Evolutionary conservation across 2,329 filamentous ascomycete species (phyloP).

Genomic region (Apiospora arundinis): DNA sequence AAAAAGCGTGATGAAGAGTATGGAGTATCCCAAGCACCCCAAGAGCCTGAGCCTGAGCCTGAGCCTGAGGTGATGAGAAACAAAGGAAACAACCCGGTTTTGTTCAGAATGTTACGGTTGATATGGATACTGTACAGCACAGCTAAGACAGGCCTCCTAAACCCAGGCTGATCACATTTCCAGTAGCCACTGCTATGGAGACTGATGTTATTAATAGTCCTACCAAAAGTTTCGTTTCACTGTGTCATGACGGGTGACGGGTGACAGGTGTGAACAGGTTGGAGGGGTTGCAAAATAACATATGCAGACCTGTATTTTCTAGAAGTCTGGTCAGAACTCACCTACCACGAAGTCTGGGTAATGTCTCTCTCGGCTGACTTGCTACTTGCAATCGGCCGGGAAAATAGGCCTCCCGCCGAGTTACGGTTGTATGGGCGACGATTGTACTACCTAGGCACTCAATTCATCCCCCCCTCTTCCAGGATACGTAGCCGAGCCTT

Average conservation of each 20-base stretch:
- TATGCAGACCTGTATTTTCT: not conserved
- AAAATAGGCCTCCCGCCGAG: not conserved
- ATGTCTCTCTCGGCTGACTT: not conserved
- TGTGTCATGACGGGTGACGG: not conserved
- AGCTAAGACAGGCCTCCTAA: conserved; percentile 6
- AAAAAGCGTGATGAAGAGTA: not conserved
- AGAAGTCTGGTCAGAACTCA: not conserved
- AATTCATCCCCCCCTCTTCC: too few species aligned
- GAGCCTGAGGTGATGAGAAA: not conserved
- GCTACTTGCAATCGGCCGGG: not conserved
- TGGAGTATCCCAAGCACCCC: not conserved
- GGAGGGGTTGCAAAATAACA: not conserved
- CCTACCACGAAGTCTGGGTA: not conserved
- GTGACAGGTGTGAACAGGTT: not conserved
- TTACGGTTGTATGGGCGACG: not conserved
- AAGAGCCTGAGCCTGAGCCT: too few species aligned
- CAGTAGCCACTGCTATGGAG: not conserved
- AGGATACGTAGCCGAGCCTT: not conserved
- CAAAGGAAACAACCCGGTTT: not conserved
- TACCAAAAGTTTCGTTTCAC: not conserved
- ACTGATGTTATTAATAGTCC: not conserved
- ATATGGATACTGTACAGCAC: conserved; percentile 5
- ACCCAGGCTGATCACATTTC: not conserved
- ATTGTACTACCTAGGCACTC: not conserved
- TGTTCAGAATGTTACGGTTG: not conserved